Conservation (phyloP, 257 asterid species). For the Forsythia suspensa region DNA sequence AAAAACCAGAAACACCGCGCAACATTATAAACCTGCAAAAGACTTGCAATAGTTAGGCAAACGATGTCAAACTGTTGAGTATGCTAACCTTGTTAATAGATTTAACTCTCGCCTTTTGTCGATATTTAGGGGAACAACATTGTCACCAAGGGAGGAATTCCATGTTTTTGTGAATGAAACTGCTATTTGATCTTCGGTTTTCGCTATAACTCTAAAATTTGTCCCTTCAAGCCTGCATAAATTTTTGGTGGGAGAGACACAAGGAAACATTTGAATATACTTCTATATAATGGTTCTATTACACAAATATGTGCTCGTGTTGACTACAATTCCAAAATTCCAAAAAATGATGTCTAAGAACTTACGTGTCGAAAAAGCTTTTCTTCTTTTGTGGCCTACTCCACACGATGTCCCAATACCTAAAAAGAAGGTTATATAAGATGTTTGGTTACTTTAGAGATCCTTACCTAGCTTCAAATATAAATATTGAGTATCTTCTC, state of each 20-base stretch:
- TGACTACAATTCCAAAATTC: neutral
- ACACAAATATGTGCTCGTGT: neutral
- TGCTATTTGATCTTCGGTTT: slow-evolving; percentile 27
- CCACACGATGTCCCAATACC: slow-evolving; percentile 43
- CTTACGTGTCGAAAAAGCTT: slow-evolving; percentile 24
- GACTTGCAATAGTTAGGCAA: neutral
- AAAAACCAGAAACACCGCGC: slow-evolving; percentile 36
- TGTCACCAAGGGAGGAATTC: slow-evolving; percentile 12
- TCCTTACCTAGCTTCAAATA: no score
- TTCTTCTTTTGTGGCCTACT: neutral
- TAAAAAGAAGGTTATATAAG: neutral
- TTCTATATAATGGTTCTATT: neutral
- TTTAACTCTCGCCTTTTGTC: slow-evolving; percentile 31
- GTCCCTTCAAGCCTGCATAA: slow-evolving; percentile 30
- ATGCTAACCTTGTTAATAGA: neutral
- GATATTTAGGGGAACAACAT: slow-evolving; percentile 25
- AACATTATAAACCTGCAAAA: slow-evolving; percentile 28
- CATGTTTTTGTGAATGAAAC: slow-evolving; percentile 38
- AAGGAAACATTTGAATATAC: neutral
- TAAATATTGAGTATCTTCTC: neutral
- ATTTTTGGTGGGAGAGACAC: neutral
- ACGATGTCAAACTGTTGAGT: neutral
- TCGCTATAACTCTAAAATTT: slow-evolving; percentile 25
- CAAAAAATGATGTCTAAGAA: neutral
- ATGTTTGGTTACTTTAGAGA: no score